Percentiles rank a stretch among this genome's conserved stretches.
These are phyloP conservation scores for Eucalyptus cloeziana DNA, from an alignment of 345 rosid species.

Conservation along the genomic window DNA sequence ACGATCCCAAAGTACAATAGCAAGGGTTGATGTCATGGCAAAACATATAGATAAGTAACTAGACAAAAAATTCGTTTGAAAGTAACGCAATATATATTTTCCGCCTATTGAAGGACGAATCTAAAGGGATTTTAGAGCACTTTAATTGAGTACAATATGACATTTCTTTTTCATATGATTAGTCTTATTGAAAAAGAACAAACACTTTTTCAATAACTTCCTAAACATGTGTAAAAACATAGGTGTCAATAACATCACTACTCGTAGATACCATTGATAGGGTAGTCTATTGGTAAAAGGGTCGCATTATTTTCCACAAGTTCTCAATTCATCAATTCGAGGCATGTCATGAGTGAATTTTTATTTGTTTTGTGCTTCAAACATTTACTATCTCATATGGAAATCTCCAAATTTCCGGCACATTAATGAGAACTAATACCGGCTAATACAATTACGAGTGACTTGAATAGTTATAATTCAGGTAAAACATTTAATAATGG, in stretches of 20 bases:
- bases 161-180: not conserved
- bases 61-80: not conserved
- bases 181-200: not conserved
- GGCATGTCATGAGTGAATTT: not conserved
- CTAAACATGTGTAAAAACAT: not conserved
- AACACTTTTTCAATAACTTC: not conserved
- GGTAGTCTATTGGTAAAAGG: not conserved
- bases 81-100: not conserved
- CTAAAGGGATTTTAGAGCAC: not conserved
- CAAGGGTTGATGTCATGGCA: not conserved
- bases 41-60: not conserved
- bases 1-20: not conserved
- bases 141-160: not conserved
- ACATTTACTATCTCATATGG: not conserved
- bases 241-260: not conserved
- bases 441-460: not conserved
- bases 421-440: not conserved
- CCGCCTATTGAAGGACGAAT: not conserved
- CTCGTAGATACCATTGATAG: not conserved
- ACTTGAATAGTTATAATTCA: rapidly evolving
- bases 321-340: not conserved
- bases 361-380: not conserved
- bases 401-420: not conserved
- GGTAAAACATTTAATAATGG: not conserved
- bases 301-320: not conserved